Evolutionary conservation across 2,329 filamentous ascomycete genomes (phyloP).

Genomic region (Tympanopsis confertula): DNA sequence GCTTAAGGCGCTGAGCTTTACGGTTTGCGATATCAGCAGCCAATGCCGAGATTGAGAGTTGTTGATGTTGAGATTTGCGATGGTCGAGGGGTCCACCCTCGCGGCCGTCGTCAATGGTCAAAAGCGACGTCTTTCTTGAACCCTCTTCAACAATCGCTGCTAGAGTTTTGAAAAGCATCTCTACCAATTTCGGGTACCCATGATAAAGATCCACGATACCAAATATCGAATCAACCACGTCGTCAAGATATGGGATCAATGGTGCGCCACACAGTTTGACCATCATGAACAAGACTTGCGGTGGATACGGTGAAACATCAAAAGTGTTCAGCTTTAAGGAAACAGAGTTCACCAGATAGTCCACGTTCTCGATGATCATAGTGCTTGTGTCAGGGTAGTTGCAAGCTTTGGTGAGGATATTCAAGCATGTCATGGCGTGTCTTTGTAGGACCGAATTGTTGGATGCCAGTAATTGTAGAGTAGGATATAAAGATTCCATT

Average conservation of each 20-base stretch:
- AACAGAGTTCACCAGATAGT: conserved; percentile 55
- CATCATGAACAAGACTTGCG: conserved; percentile 56
- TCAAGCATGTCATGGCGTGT: conserved; percentile 47
- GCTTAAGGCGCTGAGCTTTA: background rate
- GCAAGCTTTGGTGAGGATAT: conserved; percentile 41
- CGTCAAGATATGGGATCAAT: conserved; percentile 51
- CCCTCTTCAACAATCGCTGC: conserved; percentile 48
- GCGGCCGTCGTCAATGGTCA: conserved; percentile 25
- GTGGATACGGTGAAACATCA: conserved; percentile 50
- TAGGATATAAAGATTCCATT: conserved; percentile 50
- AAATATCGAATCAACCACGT: conserved; percentile 51
- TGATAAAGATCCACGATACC: conserved; percentile 50
- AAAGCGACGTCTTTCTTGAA: conserved; percentile 29
- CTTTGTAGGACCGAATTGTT: conserved; percentile 35
- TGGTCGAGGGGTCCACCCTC: conserved; percentile 6
- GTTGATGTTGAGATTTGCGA: background rate
- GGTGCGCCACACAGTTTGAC: conserved; percentile 44
- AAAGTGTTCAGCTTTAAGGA: conserved; percentile 51
- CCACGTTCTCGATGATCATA: conserved; percentile 50
- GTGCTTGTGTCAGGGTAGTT: conserved; percentile 37
- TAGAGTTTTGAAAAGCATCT: conserved; percentile 46
- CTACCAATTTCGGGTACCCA: conserved; percentile 49
- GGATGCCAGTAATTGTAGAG: conserved; percentile 45
- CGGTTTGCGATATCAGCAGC: background rate
- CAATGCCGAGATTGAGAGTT: background rate